Evolutionary conservation across 202 grass and related monocot genomes (phyloP).

Genomic region (Saccharum hybrid): DNA sequence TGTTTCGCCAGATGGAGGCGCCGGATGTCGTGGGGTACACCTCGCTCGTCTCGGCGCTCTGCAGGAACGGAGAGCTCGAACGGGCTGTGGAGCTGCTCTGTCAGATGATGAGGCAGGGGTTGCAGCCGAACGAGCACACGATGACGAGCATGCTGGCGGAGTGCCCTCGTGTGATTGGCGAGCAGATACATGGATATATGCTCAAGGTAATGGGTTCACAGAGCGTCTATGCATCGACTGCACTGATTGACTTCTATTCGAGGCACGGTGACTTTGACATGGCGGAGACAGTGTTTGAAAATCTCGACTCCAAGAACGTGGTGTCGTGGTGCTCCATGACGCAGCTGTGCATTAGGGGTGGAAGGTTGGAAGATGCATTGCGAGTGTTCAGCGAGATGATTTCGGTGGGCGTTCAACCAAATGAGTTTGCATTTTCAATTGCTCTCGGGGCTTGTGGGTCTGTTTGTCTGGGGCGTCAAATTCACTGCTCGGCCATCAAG

Average conservation of each 20-base stretch:
- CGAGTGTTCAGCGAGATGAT: conserved; percentile 59
- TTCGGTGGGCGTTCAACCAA: conserved; percentile 45
- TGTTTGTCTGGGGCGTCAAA: conserved; percentile 47
- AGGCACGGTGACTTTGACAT: conserved; percentile 42
- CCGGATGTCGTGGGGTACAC: conserved; percentile 77
- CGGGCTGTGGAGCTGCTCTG: conserved; percentile 42
- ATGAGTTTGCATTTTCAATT: conserved; percentile 69
- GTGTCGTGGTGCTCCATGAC: conserved; percentile 85
- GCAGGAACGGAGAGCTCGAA: conserved; percentile 46
- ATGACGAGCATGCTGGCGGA: conserved; percentile 53
- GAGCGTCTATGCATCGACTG: conserved; percentile 57
- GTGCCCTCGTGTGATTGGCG: conserved; percentile 50
- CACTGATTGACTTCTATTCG: conserved; percentile 75
- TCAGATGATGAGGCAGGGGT: conserved; percentile 50
- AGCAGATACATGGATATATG: conserved; percentile 74
- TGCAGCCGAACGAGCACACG: conserved; percentile 75
- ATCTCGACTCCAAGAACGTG: conserved; percentile 63
- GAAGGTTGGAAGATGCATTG: conserved; percentile 51
- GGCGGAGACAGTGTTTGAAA: conserved; percentile 57
- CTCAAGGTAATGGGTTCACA: conserved; percentile 53
- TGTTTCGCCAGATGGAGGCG: conserved; percentile 56
- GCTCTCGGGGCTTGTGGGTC: conserved; percentile 61
- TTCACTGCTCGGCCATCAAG: conserved; percentile 67
- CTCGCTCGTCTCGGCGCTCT: conserved; percentile 70
- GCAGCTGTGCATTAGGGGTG: conserved; percentile 52